These are phyloP conservation scores for Pseudogymnoascus sp. DNA, from an alignment of 2,329 filamentous ascomycete species.

Conservation along the genomic window DNA sequence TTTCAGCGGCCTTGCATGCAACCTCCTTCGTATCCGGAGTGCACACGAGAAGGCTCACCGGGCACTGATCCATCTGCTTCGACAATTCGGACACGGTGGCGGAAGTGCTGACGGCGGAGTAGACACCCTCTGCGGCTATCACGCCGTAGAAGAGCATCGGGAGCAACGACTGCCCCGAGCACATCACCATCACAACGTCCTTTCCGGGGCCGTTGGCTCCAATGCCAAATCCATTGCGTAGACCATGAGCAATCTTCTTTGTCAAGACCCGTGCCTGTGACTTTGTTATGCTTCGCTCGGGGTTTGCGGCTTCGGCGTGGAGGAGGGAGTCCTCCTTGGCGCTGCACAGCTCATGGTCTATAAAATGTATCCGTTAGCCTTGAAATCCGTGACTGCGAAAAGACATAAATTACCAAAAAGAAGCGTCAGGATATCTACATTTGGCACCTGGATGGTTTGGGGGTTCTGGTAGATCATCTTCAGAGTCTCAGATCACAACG, in stretches of 20 bases:
- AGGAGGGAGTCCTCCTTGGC: conserved; percentile 43
- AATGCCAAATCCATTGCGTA: conserved; percentile 47
- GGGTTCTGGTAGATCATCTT: conserved; percentile 15
- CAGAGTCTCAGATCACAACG: background rate
- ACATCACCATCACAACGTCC: conserved; percentile 50
- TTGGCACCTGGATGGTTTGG: conserved; percentile 14
- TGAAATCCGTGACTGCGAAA: background rate
- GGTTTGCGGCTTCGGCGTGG: conserved; percentile 51
- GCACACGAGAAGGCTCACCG: conserved; percentile 61
- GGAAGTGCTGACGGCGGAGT: conserved; percentile 67
- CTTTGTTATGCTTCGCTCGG: conserved; percentile 47
- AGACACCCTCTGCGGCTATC: conserved; percentile 70
- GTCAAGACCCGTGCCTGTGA: conserved; percentile 41
- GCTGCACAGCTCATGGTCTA: conserved; percentile 32
- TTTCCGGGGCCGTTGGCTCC: conserved; percentile 41
- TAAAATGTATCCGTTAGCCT: background rate
- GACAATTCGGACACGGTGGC: conserved; percentile 65
- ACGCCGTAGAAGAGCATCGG: conserved; percentile 64
- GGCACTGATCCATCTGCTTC: conserved; percentile 65
- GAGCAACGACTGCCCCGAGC: conserved; percentile 49
- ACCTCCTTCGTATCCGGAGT: conserved; percentile 57
- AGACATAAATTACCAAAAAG: conserved; percentile 15
- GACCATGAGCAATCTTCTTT: conserved; percentile 46
- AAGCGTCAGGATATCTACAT: conserved; percentile 15
- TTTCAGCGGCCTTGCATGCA: conserved; percentile 43